These are phyloP conservation scores for Conticribra guillardii DNA, from an alignment of 108 stramenopile species.

Conservation along the genomic window DNA sequence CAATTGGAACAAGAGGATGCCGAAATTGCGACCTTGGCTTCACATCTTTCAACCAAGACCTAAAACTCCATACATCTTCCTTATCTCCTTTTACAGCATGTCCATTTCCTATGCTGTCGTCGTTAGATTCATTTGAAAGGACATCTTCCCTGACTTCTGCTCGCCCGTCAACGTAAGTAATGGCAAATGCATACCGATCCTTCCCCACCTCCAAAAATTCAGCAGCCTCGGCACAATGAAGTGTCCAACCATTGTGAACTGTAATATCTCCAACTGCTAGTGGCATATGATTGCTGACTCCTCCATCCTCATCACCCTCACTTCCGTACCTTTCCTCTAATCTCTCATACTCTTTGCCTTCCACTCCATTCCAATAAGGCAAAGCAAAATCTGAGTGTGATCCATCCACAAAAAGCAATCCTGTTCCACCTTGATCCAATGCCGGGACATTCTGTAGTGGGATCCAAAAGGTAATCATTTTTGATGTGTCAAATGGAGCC, in stretches of 20 bases:
- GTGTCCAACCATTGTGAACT: slow-evolving; percentile 84
- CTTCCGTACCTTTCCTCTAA: slow-evolving; percentile 61
- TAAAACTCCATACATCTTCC: slow-evolving; percentile 82
- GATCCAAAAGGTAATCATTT: slow-evolving; percentile 91
- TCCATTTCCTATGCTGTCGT: too few species aligned
- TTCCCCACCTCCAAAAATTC: slow-evolving; percentile 9
- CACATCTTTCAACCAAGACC: slow-evolving; percentile 67
- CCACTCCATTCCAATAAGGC: slow-evolving; percentile 82
- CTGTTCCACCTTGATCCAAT: slow-evolving; percentile 61
- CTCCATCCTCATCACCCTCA: slow-evolving; percentile 2
- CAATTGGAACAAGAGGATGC: slow-evolving; percentile 78
- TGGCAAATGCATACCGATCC: slow-evolving; percentile 78
- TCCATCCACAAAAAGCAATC: slow-evolving; percentile 70
- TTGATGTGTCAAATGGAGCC: slow-evolving; percentile 87
- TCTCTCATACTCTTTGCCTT: slow-evolving; percentile 57
- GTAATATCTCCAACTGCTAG: slow-evolving; percentile 75
- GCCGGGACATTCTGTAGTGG: slow-evolving; percentile 67
- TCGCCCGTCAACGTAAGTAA: slow-evolving; percentile 77
- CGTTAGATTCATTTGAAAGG: neutral
- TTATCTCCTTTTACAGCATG: slow-evolving; percentile 59
- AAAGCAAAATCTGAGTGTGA: slow-evolving; percentile 83
- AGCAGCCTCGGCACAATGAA: slow-evolving; percentile 81
- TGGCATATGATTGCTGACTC: slow-evolving; percentile 75
- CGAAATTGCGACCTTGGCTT: slow-evolving; percentile 51
- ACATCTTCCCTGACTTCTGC: slow-evolving; percentile 77